phyloP scores from a whole-genome alignment of 83 land plant genomes.

The Thuja plicata region DNA sequence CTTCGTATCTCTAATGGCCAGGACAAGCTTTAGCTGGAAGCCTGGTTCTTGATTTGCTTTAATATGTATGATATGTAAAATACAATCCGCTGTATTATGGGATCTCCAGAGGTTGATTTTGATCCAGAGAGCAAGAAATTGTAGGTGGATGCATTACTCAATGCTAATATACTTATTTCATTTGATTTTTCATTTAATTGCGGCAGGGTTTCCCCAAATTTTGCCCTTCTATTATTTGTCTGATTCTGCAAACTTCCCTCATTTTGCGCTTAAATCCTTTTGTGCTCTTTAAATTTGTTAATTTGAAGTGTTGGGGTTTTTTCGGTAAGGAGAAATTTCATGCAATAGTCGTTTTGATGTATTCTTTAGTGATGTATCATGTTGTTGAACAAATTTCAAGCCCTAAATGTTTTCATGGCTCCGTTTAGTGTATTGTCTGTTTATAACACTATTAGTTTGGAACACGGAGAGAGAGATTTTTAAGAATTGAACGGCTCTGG shows the following conservation, averaged over 20 bases:
- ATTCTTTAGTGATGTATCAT: not conserved
- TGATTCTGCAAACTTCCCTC: not conserved
- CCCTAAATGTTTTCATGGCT: not conserved
- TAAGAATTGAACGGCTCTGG: not conserved
- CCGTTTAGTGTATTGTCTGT: not conserved
- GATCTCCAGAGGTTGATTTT: not conserved
- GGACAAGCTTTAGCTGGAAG: not conserved
- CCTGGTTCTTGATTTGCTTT: not conserved
- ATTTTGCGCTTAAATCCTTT: too few relatives aligned
- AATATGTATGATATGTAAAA: slow-evolving; percentile 9
- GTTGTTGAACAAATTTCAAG: not conserved
- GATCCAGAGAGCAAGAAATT: not conserved
- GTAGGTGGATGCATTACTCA: not conserved
- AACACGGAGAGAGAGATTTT: not conserved
- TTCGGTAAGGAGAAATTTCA: not conserved
- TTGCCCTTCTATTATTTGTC: not conserved
- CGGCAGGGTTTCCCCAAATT: not conserved
- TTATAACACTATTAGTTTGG: not conserved
- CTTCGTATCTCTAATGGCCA: slow-evolving; percentile 10
- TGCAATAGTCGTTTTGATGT: not conserved
- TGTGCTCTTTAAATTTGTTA: too few relatives aligned
- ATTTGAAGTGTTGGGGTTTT: too few relatives aligned
- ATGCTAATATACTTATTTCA: not conserved
- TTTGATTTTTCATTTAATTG: not conserved
- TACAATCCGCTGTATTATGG: not conserved